Evolutionary conservation across 352 stramenopile species (phyloP), one percentile per base, ranked within the genome.

Genomic region (Phytopythium boreale): DNA sequence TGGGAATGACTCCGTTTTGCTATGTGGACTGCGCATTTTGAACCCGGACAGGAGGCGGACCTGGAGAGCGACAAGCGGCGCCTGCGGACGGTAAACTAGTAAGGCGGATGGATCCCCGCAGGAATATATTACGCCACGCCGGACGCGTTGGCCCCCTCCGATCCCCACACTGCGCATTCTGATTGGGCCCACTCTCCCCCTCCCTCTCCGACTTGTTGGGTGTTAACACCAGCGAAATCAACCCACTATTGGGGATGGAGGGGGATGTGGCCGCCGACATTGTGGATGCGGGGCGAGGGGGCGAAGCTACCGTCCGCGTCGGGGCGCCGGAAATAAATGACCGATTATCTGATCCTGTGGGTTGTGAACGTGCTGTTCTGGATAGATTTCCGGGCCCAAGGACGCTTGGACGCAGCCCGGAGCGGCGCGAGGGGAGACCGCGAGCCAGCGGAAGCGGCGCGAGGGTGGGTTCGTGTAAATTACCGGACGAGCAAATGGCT

Each of bases 51-150:
- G 53, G 53, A 49, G 34, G 53, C 9, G 0, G 53, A 59, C 53
- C 17, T 59, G 7, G 29, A 59, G 53, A 59, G 53, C 34, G 34
- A 47, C 53, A 59, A 59, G 53, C 53, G 34, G 17, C 34, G 24
- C 9, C 34, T 59, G 34, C 34, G 53, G 20, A 59, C 34, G 31
- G 10, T 59, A 19, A 27, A 31, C 31, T 59, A 59, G n/a, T n/a
- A n/a, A 9, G 0, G 29, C 12, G 12, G 7, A 36, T 22, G 24
- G 4, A 17, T 20, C n/a, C 15, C 24, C 4, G 37, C 6, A 43
- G 10, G 37, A 17, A 46, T 51, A 29, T 51, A 29, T 29, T 51
- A 51, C 44, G n/a, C 41, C 19, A 24, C 19, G 41, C 19, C 5
- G 8, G 19, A 49, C 41, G 41, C 19, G 19, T 39, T 14, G 12